phyloP scores from a whole-genome alignment of 2,329 filamentous ascomycete genomes.

The Coniochaeta ligniaria region DNA sequence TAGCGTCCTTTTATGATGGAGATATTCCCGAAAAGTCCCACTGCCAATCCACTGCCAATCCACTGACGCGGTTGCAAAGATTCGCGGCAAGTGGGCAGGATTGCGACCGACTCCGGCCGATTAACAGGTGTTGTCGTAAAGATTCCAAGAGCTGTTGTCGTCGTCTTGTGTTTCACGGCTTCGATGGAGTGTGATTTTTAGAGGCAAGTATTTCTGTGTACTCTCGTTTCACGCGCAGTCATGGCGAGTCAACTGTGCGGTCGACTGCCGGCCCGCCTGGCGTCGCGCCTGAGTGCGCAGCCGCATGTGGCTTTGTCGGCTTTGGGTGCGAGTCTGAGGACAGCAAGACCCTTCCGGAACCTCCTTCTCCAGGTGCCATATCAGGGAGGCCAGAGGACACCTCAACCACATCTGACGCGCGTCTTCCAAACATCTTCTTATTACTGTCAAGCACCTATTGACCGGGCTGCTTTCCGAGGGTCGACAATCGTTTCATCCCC shows the following conservation, averaged over 20 bases:
- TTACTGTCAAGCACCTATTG: conserved; percentile 13
- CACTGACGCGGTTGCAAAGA: not conserved
- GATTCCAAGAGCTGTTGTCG: not conserved
- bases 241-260: not conserved
- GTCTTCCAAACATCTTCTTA: conserved; percentile 21
- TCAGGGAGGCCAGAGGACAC: conserved; percentile 19
- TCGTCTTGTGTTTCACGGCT: not conserved
- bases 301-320: not conserved
- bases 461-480: conserved; percentile 4
- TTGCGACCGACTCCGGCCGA: not conserved
- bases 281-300: not conserved
- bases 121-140: not conserved
- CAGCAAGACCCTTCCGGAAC: not conserved
- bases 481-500: conserved; percentile 11
- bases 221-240: not conserved
- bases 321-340: not conserved
- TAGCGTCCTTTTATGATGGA: not conserved
- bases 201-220: not conserved
- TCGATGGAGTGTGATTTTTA: not conserved
- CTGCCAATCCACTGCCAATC: not conserved
- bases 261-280: not conserved
- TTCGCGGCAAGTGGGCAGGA: not conserved
- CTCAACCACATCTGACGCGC: conserved; percentile 20
- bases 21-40: not conserved
- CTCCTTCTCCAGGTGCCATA: not conserved